Evolutionary conservation across 331 rosid genomes (phyloP), one percentile per base, ranked within the genome.

Genomic region (Ulmus americana): DNA sequence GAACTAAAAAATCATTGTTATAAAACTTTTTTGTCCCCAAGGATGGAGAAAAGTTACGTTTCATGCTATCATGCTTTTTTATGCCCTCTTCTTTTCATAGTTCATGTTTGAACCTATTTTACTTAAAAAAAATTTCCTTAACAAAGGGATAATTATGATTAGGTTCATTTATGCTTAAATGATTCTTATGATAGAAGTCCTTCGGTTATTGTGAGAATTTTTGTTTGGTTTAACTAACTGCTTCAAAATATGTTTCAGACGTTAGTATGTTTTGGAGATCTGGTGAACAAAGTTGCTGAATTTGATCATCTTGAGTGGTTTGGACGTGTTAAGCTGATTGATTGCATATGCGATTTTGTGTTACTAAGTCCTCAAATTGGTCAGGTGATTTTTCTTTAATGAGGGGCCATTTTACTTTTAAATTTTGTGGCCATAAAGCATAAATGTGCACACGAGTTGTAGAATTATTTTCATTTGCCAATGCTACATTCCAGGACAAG

Each of bases 281-380:
- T 85, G 70, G 77, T 87, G 74, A 82, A 71, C 62, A 82, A 67
- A 70, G 78, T 88, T 65, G 82, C 94, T 64, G 83, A 83, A 78
- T 72, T 65, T 74, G 85, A 83, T 76, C 71, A 64, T 79, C 90
- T 83, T 61, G 90, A 91, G 72, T 91, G 97, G 96, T 79, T 70
- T 82, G 96, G 90, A 61, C 97, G 95, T 63, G 78, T 83, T 64
- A 80, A 76, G 83, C 82, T 91, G 73, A 77, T 88, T 70, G 87
- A 83, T 75, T 91, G 95, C 77, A 86, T 86, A 62, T 91, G 86
- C 64, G 57, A 78, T 74, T 85, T 91, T 73, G 72, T 91, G 75
- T 71, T 75, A 51, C 84, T 91, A 40, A 74, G 79, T 70, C 97
- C 97, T 22, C 85, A 78, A 79, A 77, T 79, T 77, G 92, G 96